Evolutionary conservation across 768 basidiomycete genomes (phyloP).

Genomic region (Cystofilobasidium capitatum): DNA sequence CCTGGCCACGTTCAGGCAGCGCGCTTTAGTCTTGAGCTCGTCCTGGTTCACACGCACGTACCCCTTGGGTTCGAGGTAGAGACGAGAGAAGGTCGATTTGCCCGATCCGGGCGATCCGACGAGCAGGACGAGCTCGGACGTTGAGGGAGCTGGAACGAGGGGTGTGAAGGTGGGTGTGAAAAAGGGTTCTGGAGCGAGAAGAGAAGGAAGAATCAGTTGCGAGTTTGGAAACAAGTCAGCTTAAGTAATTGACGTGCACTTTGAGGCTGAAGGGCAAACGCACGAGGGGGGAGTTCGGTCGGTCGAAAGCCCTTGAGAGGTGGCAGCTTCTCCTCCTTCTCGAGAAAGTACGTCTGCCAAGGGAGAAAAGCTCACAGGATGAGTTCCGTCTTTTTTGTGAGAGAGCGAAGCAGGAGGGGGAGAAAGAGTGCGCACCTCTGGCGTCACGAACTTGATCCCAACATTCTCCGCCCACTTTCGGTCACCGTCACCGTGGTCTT

Average conservation of each 20-base stretch:
- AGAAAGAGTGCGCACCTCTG: constrained; percentile 52
- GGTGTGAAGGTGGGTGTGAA: constrained; percentile 47
- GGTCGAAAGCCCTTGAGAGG: constrained; percentile 10
- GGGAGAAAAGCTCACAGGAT: not conserved
- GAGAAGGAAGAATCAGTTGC: not conserved
- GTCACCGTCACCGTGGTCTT: constrained; percentile 73
- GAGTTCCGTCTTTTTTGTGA: not conserved
- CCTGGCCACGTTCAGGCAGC: constrained; percentile 63
- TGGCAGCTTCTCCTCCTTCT: not conserved
- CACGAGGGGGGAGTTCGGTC: constrained; percentile 7
- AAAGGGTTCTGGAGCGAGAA: constrained; percentile 43
- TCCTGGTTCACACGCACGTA: constrained; percentile 87
- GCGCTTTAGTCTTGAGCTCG: constrained; percentile 58
- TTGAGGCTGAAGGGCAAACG: constrained; percentile 1
- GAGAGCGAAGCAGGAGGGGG: not conserved
- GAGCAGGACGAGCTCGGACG: constrained; percentile 51
- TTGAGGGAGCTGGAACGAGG: constrained; percentile 33
- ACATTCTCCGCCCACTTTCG: constrained; percentile 75
- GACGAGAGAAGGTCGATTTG: constrained; percentile 69
- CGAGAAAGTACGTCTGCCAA: constrained; percentile 14
- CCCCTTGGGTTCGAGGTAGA: constrained; percentile 55
- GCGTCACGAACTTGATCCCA: constrained; percentile 65
- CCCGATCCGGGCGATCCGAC: constrained; percentile 59
- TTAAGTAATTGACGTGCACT: not conserved
- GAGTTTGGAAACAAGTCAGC: not conserved